These are phyloP conservation scores for Lepidium didymum DNA, from an alignment of 345 rosid genomes.

Conservation along the genomic window DNA sequence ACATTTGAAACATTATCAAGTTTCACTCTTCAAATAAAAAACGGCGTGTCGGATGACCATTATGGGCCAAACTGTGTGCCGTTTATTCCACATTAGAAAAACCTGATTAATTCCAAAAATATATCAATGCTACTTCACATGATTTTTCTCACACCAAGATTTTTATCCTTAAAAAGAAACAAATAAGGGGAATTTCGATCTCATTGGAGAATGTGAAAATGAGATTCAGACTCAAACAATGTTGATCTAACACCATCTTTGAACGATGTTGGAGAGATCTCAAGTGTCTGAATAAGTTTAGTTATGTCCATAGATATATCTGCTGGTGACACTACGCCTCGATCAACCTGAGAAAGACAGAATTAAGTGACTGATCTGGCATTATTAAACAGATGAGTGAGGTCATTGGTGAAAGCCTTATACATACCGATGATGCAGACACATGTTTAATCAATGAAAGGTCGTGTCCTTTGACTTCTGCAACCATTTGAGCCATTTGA, in stretches of 20 bases:
- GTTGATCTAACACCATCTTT: constrained; percentile 63
- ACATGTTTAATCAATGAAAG: constrained; percentile 54
- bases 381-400: background rate
- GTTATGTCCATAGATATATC: constrained; percentile 86
- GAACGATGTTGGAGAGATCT: constrained; percentile 49
- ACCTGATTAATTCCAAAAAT: background rate
- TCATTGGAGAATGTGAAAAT: background rate
- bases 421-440: constrained; percentile 65
- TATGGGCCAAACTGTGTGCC: background rate
- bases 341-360: constrained; percentile 49
- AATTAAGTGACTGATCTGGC: background rate
- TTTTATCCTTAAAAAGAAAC: background rate
- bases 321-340: constrained; percentile 71
- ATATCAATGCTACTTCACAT: background rate
- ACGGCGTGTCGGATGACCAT: background rate
- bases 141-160: background rate
- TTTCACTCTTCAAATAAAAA: background rate
- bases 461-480: constrained; percentile 52
- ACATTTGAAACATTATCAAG: background rate
- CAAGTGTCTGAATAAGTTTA: constrained; percentile 47
- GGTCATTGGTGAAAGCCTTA: background rate
- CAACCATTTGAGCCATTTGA: constrained; percentile 86
- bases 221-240: constrained; percentile 34
- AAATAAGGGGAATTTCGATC: background rate
- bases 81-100: background rate